phyloP scores from a whole-genome alignment of 768 basidiomycete species.

The Boletus edulis region DNA sequence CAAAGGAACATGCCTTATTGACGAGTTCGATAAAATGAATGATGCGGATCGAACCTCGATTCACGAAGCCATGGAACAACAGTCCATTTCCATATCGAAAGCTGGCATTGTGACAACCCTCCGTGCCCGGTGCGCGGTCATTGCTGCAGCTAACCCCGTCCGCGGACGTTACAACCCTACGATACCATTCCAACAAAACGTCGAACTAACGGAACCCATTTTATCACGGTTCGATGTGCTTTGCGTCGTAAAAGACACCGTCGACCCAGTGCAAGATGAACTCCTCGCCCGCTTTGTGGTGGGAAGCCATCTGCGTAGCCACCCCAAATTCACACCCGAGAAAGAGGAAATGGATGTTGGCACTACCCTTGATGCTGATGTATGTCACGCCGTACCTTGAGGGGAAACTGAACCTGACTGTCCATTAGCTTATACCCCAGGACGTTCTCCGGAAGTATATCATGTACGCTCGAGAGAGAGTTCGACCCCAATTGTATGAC shows the following conservation, averaged over 20 bases:
- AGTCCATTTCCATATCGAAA: slow-evolving; percentile 98
- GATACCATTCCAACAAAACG: slow-evolving; percentile 97
- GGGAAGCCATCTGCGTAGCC: slow-evolving; percentile 90
- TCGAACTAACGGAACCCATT: slow-evolving; percentile 97
- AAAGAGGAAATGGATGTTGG: slow-evolving; percentile 93
- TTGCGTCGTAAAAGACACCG: slow-evolving; percentile 97
- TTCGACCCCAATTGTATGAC: slow-evolving; percentile 90
- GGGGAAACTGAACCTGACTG: slow-evolving; percentile 9
- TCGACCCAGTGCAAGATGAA: slow-evolving; percentile 96
- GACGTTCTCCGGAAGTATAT: slow-evolving; percentile 96
- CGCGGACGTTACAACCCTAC: slow-evolving; percentile 98
- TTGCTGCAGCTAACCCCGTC: slow-evolving; percentile 97
- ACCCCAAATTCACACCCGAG: slow-evolving; percentile 86
- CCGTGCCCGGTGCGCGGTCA: slow-evolving; percentile 95
- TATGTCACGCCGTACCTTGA: slow-evolving; percentile 39
- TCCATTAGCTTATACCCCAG: slow-evolving; percentile 86
- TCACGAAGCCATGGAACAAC: slow-evolving; percentile 99
- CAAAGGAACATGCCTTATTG: slow-evolving; percentile 96
- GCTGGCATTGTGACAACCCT: slow-evolving; percentile 98
- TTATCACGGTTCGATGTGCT: slow-evolving; percentile 96
- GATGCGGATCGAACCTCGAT: slow-evolving; percentile 97
- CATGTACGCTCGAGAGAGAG: slow-evolving; percentile 95
- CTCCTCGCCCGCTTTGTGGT: slow-evolving; percentile 97
- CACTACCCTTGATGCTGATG: slow-evolving; percentile 86
- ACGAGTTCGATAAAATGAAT: slow-evolving; percentile 99